phyloP scores from a whole-genome alignment of 345 rosid species.

The Rhodomyrtus tomentosa region DNA sequence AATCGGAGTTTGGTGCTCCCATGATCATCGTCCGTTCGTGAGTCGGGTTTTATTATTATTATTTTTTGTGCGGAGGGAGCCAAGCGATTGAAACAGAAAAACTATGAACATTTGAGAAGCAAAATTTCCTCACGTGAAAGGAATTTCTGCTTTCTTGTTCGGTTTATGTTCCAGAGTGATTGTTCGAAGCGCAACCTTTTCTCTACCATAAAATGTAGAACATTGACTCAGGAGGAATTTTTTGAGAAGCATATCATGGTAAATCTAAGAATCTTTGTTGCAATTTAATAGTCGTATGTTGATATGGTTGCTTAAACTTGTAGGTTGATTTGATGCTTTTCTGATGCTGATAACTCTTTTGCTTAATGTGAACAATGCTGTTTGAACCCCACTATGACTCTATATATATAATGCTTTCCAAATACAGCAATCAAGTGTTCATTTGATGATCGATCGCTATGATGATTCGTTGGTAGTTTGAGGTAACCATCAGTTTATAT shows the following conservation, averaged over 20 bases:
- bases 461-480: not conserved
- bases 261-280: not conserved
- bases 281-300: not conserved
- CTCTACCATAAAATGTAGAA: not conserved
- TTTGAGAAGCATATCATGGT: not conserved
- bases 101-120: not conserved
- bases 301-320: not conserved
- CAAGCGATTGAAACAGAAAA: not conserved
- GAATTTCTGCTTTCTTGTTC: not conserved
- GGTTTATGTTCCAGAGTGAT: not conserved
- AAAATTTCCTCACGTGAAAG: not conserved
- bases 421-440: not conserved
- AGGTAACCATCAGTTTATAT: not conserved
- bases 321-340: not conserved
- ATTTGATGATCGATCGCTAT: not conserved
- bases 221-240: not conserved
- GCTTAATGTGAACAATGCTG: not conserved
- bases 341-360: not conserved
- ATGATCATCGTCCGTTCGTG: not conserved
- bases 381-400: not conserved
- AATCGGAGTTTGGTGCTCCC: not conserved
- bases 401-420: not conserved
- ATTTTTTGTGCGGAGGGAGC: not conserved
- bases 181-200: not conserved
- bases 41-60: not conserved